These are phyloP conservation scores for Crithidia brevicula DNA, from an alignment of 208 protist genomes.

Conservation along the genomic window DNA sequence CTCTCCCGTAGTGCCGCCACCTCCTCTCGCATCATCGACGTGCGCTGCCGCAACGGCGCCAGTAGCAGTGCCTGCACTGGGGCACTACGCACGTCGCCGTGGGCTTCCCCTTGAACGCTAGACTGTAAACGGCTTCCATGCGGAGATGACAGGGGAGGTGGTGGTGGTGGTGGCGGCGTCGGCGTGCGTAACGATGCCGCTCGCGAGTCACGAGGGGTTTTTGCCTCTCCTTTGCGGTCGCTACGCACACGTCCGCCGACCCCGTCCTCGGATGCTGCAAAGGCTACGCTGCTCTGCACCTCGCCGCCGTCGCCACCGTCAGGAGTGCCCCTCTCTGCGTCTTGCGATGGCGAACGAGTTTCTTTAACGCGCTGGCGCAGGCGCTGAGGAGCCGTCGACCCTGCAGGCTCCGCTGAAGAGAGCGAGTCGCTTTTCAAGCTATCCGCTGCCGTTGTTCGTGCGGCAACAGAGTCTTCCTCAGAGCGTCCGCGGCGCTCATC, in stretches of 20 bases:
- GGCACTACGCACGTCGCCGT: background rate
- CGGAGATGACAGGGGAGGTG: constrained; percentile 1
- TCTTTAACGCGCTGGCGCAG: constrained; percentile 20
- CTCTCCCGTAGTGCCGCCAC: constrained; percentile 5
- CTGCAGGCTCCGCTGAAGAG: background rate
- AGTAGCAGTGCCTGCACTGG: background rate
- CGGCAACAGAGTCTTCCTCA: too few relatives aligned
- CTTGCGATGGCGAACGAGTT: constrained; percentile 1
- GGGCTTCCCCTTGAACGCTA: background rate
- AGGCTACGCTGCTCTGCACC: constrained; percentile 5
- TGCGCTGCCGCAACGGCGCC: background rate
- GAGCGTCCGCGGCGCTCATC: too few relatives aligned
- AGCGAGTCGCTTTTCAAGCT: too few relatives aligned
- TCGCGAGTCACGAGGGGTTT: background rate
- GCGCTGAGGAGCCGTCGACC: constrained; percentile 1
- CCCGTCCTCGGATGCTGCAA: background rate
- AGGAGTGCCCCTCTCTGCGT: background rate
- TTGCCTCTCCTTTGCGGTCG: background rate
- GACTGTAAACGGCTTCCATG: background rate
- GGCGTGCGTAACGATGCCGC: background rate
- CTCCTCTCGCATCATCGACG: background rate
- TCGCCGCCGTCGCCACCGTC: constrained; percentile 2
- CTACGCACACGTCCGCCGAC: background rate
- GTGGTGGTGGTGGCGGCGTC: background rate
- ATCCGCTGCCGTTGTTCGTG: too few relatives aligned